phyloP scores from a whole-genome alignment of 805 yeast genomes.

The Kazachstania taianensis region DNA sequence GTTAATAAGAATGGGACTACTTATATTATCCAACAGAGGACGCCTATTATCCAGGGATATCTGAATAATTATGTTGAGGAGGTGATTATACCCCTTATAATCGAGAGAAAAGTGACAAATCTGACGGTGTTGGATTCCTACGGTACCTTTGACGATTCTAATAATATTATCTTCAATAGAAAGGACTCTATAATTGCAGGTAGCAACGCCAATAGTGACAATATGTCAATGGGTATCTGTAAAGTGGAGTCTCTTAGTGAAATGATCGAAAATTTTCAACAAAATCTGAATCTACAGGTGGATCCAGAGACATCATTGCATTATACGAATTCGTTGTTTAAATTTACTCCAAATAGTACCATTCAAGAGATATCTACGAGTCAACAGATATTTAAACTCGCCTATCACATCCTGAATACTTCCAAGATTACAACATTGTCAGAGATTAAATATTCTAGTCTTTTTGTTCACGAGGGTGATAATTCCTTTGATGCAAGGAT shows the following conservation, averaged over 20 bases:
- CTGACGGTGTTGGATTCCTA: conserved; percentile 61
- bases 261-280: conserved; percentile 16
- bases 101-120: conserved; percentile 31
- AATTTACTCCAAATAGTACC: conserved; percentile 17
- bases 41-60: conserved; percentile 71
- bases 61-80: conserved; percentile 41
- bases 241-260: conserved; percentile 16
- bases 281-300: conserved; percentile 15
- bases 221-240: conserved; percentile 20
- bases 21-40: conserved; percentile 66
- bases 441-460: conserved; percentile 35
- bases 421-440: conserved; percentile 7
- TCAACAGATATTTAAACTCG: conserved; percentile 22
- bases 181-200: not conserved
- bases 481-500: conserved; percentile 58
- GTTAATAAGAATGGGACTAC: conserved; percentile 32
- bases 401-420: conserved; percentile 22
- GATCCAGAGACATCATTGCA: conserved; percentile 10
- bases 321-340: conserved; percentile 14
- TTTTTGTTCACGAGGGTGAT: conserved; percentile 83
- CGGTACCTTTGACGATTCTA: conserved; percentile 37
- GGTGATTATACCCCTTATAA: conserved; percentile 41
- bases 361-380: conserved; percentile 22
- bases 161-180: not conserved
- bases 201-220: conserved; percentile 1